Evolutionary conservation across 805 yeast species (phyloP).

Genomic region (Crinitomyces ghanaensis): DNA sequence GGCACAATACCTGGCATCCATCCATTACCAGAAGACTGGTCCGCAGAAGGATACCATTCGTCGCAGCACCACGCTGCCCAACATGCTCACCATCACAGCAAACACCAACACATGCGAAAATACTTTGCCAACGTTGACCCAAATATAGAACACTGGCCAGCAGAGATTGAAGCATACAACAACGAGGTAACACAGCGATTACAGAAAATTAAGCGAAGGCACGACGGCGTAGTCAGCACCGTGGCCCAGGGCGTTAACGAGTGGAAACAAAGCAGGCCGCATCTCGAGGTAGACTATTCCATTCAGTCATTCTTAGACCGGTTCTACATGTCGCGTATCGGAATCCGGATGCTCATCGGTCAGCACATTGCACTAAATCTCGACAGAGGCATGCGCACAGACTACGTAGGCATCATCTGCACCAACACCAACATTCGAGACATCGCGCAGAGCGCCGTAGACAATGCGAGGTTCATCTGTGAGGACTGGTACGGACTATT

Average conservation of each 20-base stretch:
- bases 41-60: constrained; percentile 16
- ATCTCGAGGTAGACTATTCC: constrained; percentile 48
- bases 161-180: constrained; percentile 63
- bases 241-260: constrained; percentile 87
- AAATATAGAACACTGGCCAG: constrained; percentile 51
- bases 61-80: constrained; percentile 11
- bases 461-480: constrained; percentile 81
- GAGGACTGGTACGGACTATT: constrained; percentile 82
- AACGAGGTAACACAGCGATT: constrained; percentile 53
- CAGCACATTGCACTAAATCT: constrained; percentile 78
- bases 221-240: constrained; percentile 87
- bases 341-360: constrained; percentile 89
- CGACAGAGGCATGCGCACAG: constrained; percentile 44
- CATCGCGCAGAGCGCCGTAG: constrained; percentile 78
- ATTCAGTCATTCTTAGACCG: constrained; percentile 75
- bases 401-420: constrained; percentile 84
- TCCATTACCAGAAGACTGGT: constrained; percentile 16
- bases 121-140: constrained; percentile 44
- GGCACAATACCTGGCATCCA: constrained; percentile 11
- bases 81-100: constrained; percentile 3
- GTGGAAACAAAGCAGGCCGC: constrained; percentile 52
- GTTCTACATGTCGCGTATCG: constrained; percentile 83
- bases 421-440: constrained; percentile 75
- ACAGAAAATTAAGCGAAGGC: constrained; percentile 64
- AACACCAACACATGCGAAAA: constrained; percentile 27